A percentile compares a stretch with the other conserved stretches of the same genome.
Evolutionary conservation across 1,284 basidiomycete genomes (phyloP).

Genomic region (Tetrapyrgos nigripes): DNA sequence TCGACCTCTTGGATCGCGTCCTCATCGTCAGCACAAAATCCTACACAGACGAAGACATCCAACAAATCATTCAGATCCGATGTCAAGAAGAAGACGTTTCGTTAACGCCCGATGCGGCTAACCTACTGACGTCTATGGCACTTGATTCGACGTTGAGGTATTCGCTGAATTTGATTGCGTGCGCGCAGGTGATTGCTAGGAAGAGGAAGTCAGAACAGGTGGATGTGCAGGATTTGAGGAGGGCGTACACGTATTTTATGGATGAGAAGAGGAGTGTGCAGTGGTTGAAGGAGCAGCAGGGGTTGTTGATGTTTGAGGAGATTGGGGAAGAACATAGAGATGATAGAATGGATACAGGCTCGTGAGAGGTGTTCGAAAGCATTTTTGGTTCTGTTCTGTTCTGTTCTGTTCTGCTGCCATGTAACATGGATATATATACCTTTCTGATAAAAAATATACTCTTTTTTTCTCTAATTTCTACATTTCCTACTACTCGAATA

Average conservation of each 20-base stretch:
- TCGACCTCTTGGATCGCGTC: constrained; percentile 93
- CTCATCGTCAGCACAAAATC: constrained; percentile 94
- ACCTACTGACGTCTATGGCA: constrained; percentile 87
- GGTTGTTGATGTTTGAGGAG: constrained; percentile 75
- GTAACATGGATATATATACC: no score
- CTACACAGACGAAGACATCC: constrained; percentile 87
- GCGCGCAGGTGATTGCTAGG: constrained; percentile 82
- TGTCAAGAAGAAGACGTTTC: constrained; percentile 97
- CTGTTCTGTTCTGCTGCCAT: not conserved
- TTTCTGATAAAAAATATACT: no score
- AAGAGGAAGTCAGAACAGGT: constrained; percentile 82
- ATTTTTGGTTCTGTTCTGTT: not conserved
- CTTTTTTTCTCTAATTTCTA: no score
- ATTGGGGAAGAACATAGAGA: constrained; percentile 41
- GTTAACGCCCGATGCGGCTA: constrained; percentile 77
- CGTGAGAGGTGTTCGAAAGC: not conserved
- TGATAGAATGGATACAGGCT: constrained; percentile 35
- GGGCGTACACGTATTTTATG: constrained; percentile 91
- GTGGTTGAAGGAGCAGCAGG: constrained; percentile 91
- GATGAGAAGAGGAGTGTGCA: constrained; percentile 95
- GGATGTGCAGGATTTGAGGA: constrained; percentile 83
- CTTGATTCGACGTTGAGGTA: constrained; percentile 88
- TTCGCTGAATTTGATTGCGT: constrained; percentile 92
- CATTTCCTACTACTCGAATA: no score
- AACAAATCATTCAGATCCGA: constrained; percentile 92